Percentiles rank a stretch among this genome's conserved stretches.
These are phyloP conservation scores for Psidium friedrichsthalianum DNA, from an alignment of 345 rosid genomes.

Conservation along the genomic window DNA sequence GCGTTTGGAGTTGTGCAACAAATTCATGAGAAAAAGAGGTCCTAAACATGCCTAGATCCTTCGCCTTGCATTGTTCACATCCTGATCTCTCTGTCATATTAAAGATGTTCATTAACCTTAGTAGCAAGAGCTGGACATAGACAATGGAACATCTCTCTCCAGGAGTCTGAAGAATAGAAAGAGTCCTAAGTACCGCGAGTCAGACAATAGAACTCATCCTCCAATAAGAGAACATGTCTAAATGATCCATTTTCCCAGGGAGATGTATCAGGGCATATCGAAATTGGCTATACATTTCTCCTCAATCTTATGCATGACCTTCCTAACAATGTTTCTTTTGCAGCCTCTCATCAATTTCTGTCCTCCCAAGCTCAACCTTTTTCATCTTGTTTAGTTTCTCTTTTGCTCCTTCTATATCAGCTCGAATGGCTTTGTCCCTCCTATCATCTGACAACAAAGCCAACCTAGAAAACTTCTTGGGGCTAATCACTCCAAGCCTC, in stretches of 20 bases:
- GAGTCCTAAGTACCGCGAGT: not conserved
- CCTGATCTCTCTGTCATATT: not conserved
- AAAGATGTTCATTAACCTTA: not conserved
- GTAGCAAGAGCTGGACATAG: not conserved
- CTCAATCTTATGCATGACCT: not conserved
- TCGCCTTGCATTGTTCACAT: not conserved
- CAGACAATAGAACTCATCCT: not conserved
- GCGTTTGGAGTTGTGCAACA: not conserved
- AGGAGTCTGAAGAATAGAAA: not conserved
- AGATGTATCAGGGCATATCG: not conserved
- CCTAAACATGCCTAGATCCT: not conserved
- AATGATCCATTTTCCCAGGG: not conserved
- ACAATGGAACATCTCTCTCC: not conserved
- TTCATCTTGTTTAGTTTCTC: constrained; percentile 54
- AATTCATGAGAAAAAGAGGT: not conserved
- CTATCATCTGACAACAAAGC: constrained; percentile 63
- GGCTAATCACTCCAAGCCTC: constrained; percentile 68
- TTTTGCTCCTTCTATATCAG: constrained; percentile 54
- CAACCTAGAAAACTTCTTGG: constrained; percentile 75
- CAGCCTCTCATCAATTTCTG: constrained; percentile 3
- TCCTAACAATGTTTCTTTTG: not conserved
- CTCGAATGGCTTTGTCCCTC: constrained; percentile 63
- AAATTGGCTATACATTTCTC: not conserved
- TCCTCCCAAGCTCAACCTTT: constrained; percentile 12
- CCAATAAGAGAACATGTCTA: not conserved